Conservation (phyloP, 345 rosid genomes). For the Cardamine occulta region DNA sequence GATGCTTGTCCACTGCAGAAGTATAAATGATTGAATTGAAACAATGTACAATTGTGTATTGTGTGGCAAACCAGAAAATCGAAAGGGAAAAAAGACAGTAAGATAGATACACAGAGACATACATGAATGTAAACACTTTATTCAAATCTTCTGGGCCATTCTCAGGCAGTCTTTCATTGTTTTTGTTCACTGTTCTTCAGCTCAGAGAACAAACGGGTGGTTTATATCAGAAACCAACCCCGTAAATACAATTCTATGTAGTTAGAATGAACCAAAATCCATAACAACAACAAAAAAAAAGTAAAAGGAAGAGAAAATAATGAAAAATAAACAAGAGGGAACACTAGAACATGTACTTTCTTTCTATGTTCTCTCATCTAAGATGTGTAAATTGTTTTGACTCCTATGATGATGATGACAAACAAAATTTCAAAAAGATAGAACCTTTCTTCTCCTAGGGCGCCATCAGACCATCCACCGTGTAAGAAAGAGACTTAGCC, state of each 20-base stretch:
- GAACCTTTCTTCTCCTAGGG: slow-evolving; percentile 53
- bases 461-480: slow-evolving; percentile 95
- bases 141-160: slow-evolving; percentile 30
- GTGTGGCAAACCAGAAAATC: not conserved
- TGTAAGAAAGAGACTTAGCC: slow-evolving; percentile 95
- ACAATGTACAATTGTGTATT: not conserved
- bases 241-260: slow-evolving; percentile 40
- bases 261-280: slow-evolving; percentile 42
- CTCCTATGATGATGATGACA: slow-evolving; percentile 40
- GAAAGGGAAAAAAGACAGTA: no score
- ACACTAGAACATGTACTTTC: slow-evolving; percentile 32
- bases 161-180: slow-evolving; percentile 28
- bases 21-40: not conserved
- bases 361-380: slow-evolving; percentile 43
- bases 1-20: not conserved
- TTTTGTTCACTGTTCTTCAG: slow-evolving; percentile 33
- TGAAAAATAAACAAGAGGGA: slow-evolving; percentile 36
- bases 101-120: slow-evolving; percentile 1
- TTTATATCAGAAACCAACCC: slow-evolving; percentile 37
- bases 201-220: slow-evolving; percentile 34
- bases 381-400: slow-evolving; percentile 22
- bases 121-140: slow-evolving; percentile 36
- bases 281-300: not conserved
- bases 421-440: slow-evolving; percentile 33
- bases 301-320: slow-evolving; percentile 19